Evolutionary conservation across 495 filamentous ascomycete species (phyloP), one percentile per base, ranked within the genome.

Genomic region (Parachaetomium inaequale): DNA sequence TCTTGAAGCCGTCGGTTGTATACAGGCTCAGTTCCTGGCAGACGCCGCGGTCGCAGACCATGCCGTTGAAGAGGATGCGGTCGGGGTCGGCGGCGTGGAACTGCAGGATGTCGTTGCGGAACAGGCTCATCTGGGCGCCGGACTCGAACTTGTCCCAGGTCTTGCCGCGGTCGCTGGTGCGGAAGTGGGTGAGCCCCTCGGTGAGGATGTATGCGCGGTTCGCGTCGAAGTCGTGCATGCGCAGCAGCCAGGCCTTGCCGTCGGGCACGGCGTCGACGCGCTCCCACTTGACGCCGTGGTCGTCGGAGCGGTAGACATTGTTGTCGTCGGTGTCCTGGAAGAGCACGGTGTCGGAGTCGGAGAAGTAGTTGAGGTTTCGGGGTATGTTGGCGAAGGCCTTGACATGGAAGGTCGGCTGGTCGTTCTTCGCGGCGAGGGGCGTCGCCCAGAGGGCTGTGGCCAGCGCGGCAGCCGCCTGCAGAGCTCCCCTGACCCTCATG

Each of bases 51-150:
- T 79, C 70, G 68, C 93, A 96, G 55, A 85, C 78, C 75, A 85
- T 82, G 42, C 84, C 85, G 63, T 90, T 87, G 68, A 95, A 90
- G 50, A 98, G 81, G 49, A 96, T 87, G 77, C 89, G 92, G 63
- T 89, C 82, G 11, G 84, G 83, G 72, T 98, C 89, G 62, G 72
- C 76, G 23, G 90, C 89, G 78, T 96, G 91, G 75, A 96, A 98
- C 25, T 73, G 77, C 59, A 98, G 75, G 21, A 79, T 70, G 32
- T 80, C 80, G 34, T 78, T 80, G 29, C 68, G 68, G 56, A 68
- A 75, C 54, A 67, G 70, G 74, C 75, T 79, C 70, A 69, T 68
- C 63, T 68, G 72, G 31, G 76, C 81, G 32, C 79, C 73, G 14
- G 87, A 83, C 49, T 84, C 68, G 71, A 96, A 97, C 21, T 81